These are phyloP conservation scores for Leccinum sublutescens DNA, from an alignment of 768 basidiomycete species.

Conservation along the genomic window DNA sequence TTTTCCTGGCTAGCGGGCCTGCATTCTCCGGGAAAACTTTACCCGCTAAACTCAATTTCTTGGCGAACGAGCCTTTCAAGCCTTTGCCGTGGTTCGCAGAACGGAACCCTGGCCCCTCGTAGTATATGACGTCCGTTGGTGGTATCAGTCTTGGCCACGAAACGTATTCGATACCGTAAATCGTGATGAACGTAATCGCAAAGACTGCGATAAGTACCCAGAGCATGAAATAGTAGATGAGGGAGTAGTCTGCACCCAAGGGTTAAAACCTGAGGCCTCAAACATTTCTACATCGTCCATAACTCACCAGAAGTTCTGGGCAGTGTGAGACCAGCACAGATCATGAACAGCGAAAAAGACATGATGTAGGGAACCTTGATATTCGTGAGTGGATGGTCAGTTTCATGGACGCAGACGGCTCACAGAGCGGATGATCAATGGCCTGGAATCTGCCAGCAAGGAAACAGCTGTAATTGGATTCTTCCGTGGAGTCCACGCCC, in stretches of 20 bases:
- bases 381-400: conserved; percentile 3
- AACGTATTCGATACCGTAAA: conserved; percentile 93
- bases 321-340: conserved; percentile 80
- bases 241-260: conserved; percentile 65
- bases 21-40: conserved; percentile 39
- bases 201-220: conserved; percentile 68
- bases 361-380: conserved; percentile 79
- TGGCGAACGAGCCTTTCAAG: conserved; percentile 39
- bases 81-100: conserved; percentile 78
- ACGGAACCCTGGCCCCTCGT: conserved; percentile 85
- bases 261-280: not conserved
- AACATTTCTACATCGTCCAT: not conserved
- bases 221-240: conserved; percentile 79
- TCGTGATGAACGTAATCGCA: conserved; percentile 68
- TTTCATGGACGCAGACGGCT: conserved; percentile 28
- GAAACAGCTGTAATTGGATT: conserved; percentile 68
- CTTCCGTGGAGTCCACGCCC: conserved; percentile 82
- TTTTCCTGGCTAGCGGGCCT: conserved; percentile 37
- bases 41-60: conserved; percentile 35
- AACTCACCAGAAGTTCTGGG: conserved; percentile 82
- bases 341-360: conserved; percentile 83
- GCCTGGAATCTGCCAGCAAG: conserved; percentile 73
- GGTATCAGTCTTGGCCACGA: conserved; percentile 90
- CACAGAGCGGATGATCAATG: conserved; percentile 82
- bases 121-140: conserved; percentile 75